Base-by-base conservation (phyloP, 805 yeast genomes). In the Starmera amethionina region DNA sequence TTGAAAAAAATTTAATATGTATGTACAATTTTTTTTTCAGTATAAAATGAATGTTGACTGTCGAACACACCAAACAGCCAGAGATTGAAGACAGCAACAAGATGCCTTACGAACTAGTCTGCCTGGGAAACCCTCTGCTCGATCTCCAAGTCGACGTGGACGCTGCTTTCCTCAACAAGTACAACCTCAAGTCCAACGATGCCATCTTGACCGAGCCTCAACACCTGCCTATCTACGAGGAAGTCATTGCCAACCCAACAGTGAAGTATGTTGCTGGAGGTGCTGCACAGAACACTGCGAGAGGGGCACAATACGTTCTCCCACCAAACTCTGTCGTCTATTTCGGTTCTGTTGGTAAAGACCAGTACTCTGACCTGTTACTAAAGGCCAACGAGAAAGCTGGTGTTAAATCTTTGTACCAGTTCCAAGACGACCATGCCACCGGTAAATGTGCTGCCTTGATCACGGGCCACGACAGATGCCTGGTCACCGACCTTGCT, bases 401-500 rank as follows among this genome's bases (percentile, higher is more conserved):
- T 54, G 98, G 98, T 55, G 86, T 93, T 51, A 70, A 75, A 59
- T 81, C 96, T 42, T 73, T 77, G 49, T 93, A 93, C 73, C 83
- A 81, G 74, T 78, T 85, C 54, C 88, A 82, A 61, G 74, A 73
- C 34, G 77, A 72, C 42, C 61, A 73, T 50, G 84, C 88, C 53
- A 93, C 99, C 44, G 99, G 99, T 59, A 90, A 90, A 63, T 93
- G 99, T 72, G 99, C 97, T 41, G 97, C 96, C 48, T 73, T 93
- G 60, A 83, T 93, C 62, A 79, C 79, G 42, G 95, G 93, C 42
- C 75, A 73, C 58, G 68, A 88, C 76, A 81, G 99, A 68, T 90
- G 97, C 25, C 71, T 93, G 60, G 97, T 78, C 48, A 93, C 99
- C 36, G 97, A 93, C 61, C 75, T 93, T 56, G 96, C 86, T 55